Evolutionary conservation across 768 basidiomycete species (phyloP), one percentile per base, ranked within the genome.

Genomic region (Artomyces pyxidatus): DNA sequence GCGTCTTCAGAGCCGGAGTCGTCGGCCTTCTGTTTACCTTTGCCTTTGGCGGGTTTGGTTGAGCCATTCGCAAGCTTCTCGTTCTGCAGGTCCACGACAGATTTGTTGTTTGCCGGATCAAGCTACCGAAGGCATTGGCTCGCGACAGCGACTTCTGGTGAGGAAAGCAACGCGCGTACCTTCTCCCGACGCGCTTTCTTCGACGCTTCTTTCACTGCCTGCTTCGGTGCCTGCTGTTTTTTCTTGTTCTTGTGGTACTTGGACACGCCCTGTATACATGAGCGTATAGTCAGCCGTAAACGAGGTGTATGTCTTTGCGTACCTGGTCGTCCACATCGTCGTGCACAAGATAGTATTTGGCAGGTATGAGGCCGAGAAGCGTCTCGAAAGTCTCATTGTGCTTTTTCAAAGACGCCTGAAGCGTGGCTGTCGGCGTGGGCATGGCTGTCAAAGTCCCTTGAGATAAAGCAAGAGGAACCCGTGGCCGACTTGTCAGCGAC

Each of bases 221-320:
- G 91, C 61, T 89, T 92, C 2, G 85, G 55, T 86, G 85, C 68
- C 76, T 75, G 59, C 41, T 62, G 60, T 56, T 90, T 88, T 68
- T 90, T 94, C 67, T 82, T 92, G 65, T 92, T 83, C 64, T 90
- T 90, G 56, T 87, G 85, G 61, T 82, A 90, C 64, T 83, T 90
- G 21, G 77, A 80, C 5, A 76, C 70, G 39, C 69, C 65, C 80
- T 80, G 48, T 22, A 23, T 7, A 3, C 12, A 17, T 38, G 28
- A 23, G 26, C 22, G 9, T 14, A 26, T 3, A 17, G 14, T 45
- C 8, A n/a, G 29, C 8, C 11, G 38, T 16, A 42, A 42, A 16
- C 7, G 37, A 40, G 48, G 27, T 30, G 17, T n/a, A n/a, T n/a
- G 21, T 43, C 44, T 37, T 11, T 23, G 22, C 68, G 37, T 44